phyloP scores from a whole-genome alignment of 441 rosid genomes.

The Syzygium syzygioides region DNA sequence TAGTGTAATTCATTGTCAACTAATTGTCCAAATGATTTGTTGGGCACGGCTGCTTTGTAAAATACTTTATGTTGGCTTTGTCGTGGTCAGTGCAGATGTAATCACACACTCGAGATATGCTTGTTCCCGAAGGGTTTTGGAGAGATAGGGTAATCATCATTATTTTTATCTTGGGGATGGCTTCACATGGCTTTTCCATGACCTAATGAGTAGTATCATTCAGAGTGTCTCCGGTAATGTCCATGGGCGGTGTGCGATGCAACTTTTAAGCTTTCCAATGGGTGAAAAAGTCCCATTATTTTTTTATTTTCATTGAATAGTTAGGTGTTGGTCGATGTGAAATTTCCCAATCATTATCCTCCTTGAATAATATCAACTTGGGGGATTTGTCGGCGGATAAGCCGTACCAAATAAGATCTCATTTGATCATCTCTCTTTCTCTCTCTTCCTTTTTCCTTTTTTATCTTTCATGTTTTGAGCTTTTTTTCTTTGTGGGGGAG shows the following conservation, averaged over 20 bases:
- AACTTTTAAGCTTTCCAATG: neutral
- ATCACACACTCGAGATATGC: neutral
- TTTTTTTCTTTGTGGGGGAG: neutral
- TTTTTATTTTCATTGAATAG: neutral
- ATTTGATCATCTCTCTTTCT: neutral
- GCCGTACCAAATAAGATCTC: neutral
- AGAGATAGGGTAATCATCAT: neutral
- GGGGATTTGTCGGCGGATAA: neutral
- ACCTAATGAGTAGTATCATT: neutral
- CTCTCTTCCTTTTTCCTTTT: neutral
- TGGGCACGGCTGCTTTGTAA: neutral
- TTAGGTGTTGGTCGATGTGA: neutral
- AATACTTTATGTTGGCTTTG: neutral
- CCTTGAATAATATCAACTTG: neutral
- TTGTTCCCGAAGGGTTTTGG: neutral
- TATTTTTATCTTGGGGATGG: neutral
- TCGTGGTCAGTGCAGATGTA: neutral
- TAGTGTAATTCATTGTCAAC: neutral
- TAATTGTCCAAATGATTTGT: neutral
- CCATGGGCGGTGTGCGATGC: neutral
- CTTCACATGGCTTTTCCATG: neutral
- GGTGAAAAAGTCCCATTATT: neutral
- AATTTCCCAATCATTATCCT: neutral
- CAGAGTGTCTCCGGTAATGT: neutral
- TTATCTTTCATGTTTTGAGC: neutral